phyloP scores from a whole-genome alignment of 805 yeast genomes.

The Metschnikowia peoriensis region DNA sequence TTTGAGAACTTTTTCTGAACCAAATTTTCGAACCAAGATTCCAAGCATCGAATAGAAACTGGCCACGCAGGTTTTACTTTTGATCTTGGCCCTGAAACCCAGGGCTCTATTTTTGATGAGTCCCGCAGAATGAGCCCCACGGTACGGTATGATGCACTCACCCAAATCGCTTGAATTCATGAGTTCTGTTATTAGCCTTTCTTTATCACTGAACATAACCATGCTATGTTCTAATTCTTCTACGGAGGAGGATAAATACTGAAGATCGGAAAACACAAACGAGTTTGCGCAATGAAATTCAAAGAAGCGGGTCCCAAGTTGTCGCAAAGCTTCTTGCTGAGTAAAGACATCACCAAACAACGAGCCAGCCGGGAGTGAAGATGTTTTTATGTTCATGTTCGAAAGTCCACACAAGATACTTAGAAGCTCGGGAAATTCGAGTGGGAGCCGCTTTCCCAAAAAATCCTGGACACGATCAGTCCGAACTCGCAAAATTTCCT shows the following conservation, averaged over 20 bases:
- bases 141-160: constrained; percentile 29
- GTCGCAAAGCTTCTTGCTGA: constrained; percentile 22
- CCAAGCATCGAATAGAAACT: constrained; percentile 42
- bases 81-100: constrained; percentile 16
- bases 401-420: constrained; percentile 31
- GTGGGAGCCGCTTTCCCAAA: constrained; percentile 24
- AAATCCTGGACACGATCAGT: constrained; percentile 23
- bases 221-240: constrained; percentile 28
- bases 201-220: constrained; percentile 20
- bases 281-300: constrained; percentile 23
- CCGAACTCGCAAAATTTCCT: constrained; percentile 11
- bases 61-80: constrained; percentile 28
- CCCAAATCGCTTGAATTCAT: constrained; percentile 32
- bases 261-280: constrained; percentile 29
- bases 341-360: constrained; percentile 5
- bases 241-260: constrained; percentile 29
- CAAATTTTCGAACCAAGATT: constrained; percentile 28
- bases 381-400: constrained; percentile 17
- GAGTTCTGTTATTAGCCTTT: constrained; percentile 22
- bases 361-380: constrained; percentile 11
- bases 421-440: constrained; percentile 26
- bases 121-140: constrained; percentile 27
- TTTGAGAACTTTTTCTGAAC: constrained; percentile 22
- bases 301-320: constrained; percentile 26
- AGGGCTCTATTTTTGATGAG: constrained; percentile 13